Evolutionary conservation across 108 stramenopile genomes (phyloP), one percentile per base, ranked within the genome.

Genomic region (Mayamaea pseudoterrestris): DNA sequence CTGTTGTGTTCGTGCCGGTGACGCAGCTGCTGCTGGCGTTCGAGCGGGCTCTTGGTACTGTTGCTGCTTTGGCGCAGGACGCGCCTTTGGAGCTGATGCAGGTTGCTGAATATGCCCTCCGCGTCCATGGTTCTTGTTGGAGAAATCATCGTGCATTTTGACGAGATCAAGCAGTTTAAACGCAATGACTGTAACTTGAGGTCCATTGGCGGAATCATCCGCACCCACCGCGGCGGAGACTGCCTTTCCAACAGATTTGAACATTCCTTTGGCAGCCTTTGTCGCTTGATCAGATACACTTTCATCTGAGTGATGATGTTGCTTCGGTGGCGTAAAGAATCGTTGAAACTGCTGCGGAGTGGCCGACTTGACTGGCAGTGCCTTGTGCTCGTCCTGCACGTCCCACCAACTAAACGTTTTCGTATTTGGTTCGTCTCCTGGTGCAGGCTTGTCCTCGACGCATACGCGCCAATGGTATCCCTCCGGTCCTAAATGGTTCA

Each of bases 401-500:
- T 90, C 89, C 89, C 89, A 90, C 89, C 89, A 90, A 14, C 69
- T 74, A 53, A 61, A 85, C 17, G 44, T 36, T 47, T 25, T 47
- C 51, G 27, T 48, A 44, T 18, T 35, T 48, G 43, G 53, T 60
- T 42, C 41, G 55, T 32, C 11, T 47, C 54, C 53, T 3, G 50
- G 50, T 3, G 41, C 44, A 22, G 57, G 12, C 51, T 80, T 79
- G 42, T 90, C 89, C 41, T 85, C 83, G 27, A 90, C 74, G 49
- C 81, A 66, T 18, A 90, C 89, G 24, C 89, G 49, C 80, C 78
- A 90, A 36, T 90, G 89, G 56, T 73, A 90, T 18, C 78, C 80
- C 31, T 84, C 71, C 9, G 81, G 64, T 17, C 87, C 87, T 30
- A 58, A 41, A 29, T 66, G 55, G 51, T 63, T 73, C 43, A 83